phyloP scores from a whole-genome alignment of 805 yeast genomes.

The Brettanomyces bruxellensis region DNA sequence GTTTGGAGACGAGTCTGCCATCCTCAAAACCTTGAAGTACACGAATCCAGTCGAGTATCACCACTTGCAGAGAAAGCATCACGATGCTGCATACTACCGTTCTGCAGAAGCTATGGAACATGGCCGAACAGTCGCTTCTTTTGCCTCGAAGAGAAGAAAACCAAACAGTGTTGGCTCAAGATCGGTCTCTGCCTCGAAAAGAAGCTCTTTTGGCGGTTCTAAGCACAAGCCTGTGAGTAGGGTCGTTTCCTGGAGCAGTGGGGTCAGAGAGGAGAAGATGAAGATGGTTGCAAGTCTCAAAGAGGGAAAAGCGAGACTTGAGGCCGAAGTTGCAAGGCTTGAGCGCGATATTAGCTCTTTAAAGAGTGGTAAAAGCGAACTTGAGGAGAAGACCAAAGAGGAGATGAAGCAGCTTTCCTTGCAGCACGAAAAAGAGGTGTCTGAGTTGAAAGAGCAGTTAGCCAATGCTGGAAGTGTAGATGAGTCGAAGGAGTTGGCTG shows the following conservation, averaged over 20 bases:
- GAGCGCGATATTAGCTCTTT: constrained; percentile 15
- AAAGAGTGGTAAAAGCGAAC: constrained; percentile 18
- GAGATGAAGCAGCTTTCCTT: constrained; percentile 29
- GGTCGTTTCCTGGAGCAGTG: not conserved
- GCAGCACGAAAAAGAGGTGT: constrained; percentile 23
- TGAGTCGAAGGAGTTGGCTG: not conserved
- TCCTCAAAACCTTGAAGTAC: constrained; percentile 23
- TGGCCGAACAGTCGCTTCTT: not conserved
- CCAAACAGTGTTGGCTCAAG: too few relatives aligned
- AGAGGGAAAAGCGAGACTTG: constrained; percentile 11
- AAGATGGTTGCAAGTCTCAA: constrained; percentile 19
- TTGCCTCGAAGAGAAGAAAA: too few relatives aligned
- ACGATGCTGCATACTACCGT: constrained; percentile 1
- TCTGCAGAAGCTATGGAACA: not conserved
- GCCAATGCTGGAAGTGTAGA: too few relatives aligned
- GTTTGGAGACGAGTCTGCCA: constrained; percentile 26
- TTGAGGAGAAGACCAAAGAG: constrained; percentile 25
- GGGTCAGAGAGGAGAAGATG: constrained; percentile 13
- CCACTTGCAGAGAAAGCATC: constrained; percentile 15
- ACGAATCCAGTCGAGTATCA: constrained; percentile 22
- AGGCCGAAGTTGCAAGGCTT: constrained; percentile 14
- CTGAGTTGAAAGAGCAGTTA: too few relatives aligned
- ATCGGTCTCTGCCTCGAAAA: too few relatives aligned
- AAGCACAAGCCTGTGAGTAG: not conserved
- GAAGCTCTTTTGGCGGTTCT: not conserved